Base-by-base conservation (phyloP, 257 asterid species). In the Solanum phureja region DNA sequence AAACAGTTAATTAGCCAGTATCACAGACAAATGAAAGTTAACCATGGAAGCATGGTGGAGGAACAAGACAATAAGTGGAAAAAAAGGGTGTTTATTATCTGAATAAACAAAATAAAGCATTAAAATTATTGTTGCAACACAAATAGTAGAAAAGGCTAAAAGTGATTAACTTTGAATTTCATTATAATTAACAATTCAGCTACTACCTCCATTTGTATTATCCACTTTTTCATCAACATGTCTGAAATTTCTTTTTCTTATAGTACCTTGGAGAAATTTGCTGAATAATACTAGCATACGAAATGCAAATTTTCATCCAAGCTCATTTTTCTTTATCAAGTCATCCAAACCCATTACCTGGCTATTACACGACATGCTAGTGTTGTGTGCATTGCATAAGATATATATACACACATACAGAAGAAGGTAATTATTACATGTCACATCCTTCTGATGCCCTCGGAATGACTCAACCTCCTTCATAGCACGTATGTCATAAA, bases 401-500 rank as follows among this genome's bases (percentile, higher is more conserved):
- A 81, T 81, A 46, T 14, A 42, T 42, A 42, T 29, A 81, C 68
- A 81, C 68, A 81, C 69, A 81, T 46, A 46, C 24, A 81, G 29
- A 81, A 81, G 62, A 81, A 49, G 69, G 85, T 73, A 72, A 73
- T 52, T 86, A 90, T 84, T 93, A 96, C 99, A 93, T 77, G 99
- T 97, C 82, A 97, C 98, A 89, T 97, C 99, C 93, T 96, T 97
- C 87, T 90, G 92, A 90, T 97, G 99, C 88, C 99, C 99, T 66
- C 98, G 98, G 87, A 97, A 97, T 83, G 99, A 94, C 89, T 96
- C 96, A 69, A 97, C 98, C 93, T 97, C 99, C 94, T 96, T 97
- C 99, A 97, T 97, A 37, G 98, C 95, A 92, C 99, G 95, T 92
- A 97, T 95, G 90, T 97, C 99, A 91, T 95, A 97, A 88, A 97